Percentiles rank a stretch among this genome's conserved stretches.
These are phyloP conservation scores for Trichoderma reesei DNA, from an alignment of 495 filamentous ascomycete genomes.

Conservation along the genomic window DNA sequence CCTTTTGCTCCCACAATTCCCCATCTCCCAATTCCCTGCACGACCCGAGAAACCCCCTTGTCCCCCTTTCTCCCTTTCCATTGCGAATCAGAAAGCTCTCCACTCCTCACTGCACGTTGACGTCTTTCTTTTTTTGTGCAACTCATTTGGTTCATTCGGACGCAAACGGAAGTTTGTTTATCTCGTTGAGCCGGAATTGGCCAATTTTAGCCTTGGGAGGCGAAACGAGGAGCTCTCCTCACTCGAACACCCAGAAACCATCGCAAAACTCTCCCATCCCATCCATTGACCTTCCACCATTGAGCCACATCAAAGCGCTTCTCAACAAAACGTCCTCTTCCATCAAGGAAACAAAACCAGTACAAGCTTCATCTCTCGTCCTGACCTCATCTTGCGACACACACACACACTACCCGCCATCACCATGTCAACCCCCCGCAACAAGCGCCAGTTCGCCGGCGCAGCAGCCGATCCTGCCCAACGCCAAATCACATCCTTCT, in stretches of 20 bases:
- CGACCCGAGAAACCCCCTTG: neutral
- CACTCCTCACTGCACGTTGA: neutral
- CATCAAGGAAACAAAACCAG: too few relatives aligned
- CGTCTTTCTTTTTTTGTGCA: neutral
- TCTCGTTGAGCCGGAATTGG: neutral
- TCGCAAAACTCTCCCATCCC: too few relatives aligned
- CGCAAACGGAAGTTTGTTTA: neutral
- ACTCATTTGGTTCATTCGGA: neutral
- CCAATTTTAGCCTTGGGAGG: neutral
- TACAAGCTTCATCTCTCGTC: too few relatives aligned
- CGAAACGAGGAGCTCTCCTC: neutral
- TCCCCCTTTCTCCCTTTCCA: neutral
- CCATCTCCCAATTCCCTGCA: neutral
- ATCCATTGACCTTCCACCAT: too few relatives aligned
- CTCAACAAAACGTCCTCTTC: too few relatives aligned
- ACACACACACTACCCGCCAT: neutral
- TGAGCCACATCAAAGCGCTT: too few relatives aligned
- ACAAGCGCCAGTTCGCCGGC: constrained; percentile 42
- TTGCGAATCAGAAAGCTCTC: neutral
- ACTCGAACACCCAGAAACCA: too few relatives aligned
- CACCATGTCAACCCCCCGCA: constrained; percentile 33
- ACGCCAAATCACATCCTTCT: constrained; percentile 42
- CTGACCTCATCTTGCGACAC: too few relatives aligned
- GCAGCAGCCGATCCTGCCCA: constrained; percentile 40
- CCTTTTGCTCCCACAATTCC: neutral